Percentiles rank a stretch among this genome's conserved stretches.
Conservation (phyloP, 2,329 filamentous ascomycete species). For the Cladosporium colombiae region DNA sequence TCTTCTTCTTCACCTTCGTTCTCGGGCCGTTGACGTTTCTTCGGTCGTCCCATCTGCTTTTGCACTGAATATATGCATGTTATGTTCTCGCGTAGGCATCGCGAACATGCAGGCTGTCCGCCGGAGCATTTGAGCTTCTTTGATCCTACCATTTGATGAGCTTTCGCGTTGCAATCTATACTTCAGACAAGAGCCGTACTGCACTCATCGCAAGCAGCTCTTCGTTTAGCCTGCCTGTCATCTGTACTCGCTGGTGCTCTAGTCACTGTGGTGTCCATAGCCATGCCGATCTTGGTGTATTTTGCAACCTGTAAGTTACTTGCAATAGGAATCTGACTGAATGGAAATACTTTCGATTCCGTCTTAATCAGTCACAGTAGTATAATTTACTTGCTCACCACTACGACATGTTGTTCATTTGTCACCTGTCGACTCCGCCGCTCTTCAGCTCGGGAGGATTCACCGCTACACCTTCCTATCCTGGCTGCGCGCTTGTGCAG, state of each 20-base stretch:
- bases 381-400: background rate
- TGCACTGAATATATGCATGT: constrained; percentile 49
- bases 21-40: constrained; percentile 46
- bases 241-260: background rate
- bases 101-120: constrained; percentile 43
- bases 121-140: constrained; percentile 54
- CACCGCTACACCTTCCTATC: background rate
- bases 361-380: background rate
- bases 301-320: background rate
- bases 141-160: constrained; percentile 37
- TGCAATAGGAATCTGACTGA: background rate
- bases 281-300: background rate
- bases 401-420: background rate
- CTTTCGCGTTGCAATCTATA: background rate
- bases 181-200: constrained; percentile 30
- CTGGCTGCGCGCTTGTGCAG: constrained; percentile 4
- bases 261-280: background rate
- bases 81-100: constrained; percentile 46
- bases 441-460: background rate
- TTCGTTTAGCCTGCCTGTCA: constrained; percentile 13
- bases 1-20: background rate
- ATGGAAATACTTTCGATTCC: background rate
- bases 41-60: constrained; percentile 54
- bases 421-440: background rate
- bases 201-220: constrained; percentile 45